phyloP scores from a whole-genome alignment of 2,329 filamentous ascomycete genomes.

The Dactylonectria macrodidyma region DNA sequence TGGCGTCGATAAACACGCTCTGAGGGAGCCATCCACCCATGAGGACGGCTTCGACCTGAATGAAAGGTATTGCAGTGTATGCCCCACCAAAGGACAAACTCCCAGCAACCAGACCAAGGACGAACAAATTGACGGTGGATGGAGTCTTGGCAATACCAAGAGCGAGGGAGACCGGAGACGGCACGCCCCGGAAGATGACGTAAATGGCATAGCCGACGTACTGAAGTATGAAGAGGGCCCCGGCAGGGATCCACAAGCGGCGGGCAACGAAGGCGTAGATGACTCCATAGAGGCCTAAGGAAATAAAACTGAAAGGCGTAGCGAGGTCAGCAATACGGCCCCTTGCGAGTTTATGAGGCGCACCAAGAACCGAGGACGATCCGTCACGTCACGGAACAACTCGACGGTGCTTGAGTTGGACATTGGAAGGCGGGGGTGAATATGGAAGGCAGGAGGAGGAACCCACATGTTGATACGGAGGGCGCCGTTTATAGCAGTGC shows the following conservation, averaged over 20 bases:
- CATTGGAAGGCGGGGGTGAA: neutral
- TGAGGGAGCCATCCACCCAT: conserved; percentile 28
- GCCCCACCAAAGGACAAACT: conserved; percentile 27
- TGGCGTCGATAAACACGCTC: conserved; percentile 29
- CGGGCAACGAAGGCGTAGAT: conserved; percentile 24
- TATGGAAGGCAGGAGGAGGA: neutral
- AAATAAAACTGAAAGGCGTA: conserved; percentile 19
- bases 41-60: conserved; percentile 28
- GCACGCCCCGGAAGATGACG: conserved; percentile 29
- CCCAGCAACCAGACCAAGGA: conserved; percentile 23
- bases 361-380: neutral
- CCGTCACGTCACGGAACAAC: neutral
- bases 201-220: conserved; percentile 26
- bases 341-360: neutral
- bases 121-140: conserved; percentile 23
- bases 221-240: conserved; percentile 19
- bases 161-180: conserved; percentile 24
- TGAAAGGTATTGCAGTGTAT: conserved; percentile 27
- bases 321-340: neutral
- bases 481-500: conserved; percentile 17
- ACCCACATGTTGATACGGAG: conserved; percentile 28
- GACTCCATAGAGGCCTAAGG: conserved; percentile 18
- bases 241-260: conserved; percentile 26
- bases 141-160: conserved; percentile 27
- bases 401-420: neutral